phyloP scores from a whole-genome alignment of 257 asterid genomes.

The Cordia subcordata region DNA sequence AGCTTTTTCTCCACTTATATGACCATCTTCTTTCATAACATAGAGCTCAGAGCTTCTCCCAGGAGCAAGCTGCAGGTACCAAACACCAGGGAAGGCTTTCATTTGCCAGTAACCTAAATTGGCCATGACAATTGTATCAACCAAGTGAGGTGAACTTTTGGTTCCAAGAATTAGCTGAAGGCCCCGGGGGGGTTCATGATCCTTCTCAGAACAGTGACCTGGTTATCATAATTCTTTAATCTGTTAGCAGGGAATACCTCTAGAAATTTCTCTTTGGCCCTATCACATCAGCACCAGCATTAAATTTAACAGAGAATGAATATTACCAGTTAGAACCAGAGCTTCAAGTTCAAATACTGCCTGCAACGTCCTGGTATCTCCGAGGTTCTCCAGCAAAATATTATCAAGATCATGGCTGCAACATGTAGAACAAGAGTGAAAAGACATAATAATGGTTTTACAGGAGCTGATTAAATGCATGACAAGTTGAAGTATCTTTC shows the following conservation, averaged over 20 bases:
- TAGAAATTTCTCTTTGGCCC: background rate
- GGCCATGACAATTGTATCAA: constrained; percentile 99
- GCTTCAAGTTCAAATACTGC: constrained; percentile 98
- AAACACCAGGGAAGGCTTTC: constrained; percentile 93
- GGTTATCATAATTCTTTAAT: constrained; percentile 20
- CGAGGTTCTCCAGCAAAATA: constrained; percentile 92
- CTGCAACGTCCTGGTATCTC: constrained; percentile 82
- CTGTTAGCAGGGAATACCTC: constrained; percentile 9
- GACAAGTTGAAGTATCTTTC: constrained; percentile 1
- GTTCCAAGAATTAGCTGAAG: constrained; percentile 96
- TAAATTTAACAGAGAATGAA: background rate
- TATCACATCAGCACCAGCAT: background rate
- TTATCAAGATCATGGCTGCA: constrained; percentile 97
- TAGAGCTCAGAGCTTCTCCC: constrained; percentile 97
- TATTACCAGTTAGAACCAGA: constrained; percentile 88
- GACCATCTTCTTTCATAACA: constrained; percentile 67
- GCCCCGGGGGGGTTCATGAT: constrained; percentile 96
- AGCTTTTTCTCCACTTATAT: constrained; percentile 46
- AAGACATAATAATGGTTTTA: background rate
- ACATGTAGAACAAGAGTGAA: constrained; percentile 6
- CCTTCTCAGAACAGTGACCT: constrained; percentile 99
- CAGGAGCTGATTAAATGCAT: background rate
- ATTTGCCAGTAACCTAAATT: constrained; percentile 99
- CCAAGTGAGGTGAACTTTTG: constrained; percentile 75
- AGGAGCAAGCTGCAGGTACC: constrained; percentile 96